Percentiles rank a stretch among this genome's conserved stretches.
Evolutionary conservation across 495 filamentous ascomycete species (phyloP).

Genomic region (Penicillium riverlandense): DNA sequence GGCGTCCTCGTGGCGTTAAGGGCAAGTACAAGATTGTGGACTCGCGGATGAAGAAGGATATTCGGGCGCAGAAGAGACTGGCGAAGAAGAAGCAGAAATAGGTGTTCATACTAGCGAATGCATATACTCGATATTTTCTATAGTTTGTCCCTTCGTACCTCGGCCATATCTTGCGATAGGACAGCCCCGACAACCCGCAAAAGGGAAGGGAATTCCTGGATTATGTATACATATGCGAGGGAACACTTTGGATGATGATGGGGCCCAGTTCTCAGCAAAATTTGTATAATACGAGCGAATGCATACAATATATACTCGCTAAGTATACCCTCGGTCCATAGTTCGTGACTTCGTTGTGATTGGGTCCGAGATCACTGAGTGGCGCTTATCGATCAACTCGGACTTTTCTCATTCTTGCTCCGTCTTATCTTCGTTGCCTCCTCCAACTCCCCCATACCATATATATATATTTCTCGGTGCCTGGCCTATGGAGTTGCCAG

Average conservation of each 20-base stretch:
- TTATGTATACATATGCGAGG: too few species aligned
- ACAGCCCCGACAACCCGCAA: too few species aligned
- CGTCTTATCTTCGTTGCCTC: conserved; percentile 7
- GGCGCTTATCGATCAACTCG: conserved; percentile 21
- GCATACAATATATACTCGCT: too few species aligned
- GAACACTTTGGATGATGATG: too few species aligned
- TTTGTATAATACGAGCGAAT: too few species aligned
- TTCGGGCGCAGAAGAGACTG: conserved; percentile 79
- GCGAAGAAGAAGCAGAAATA: conserved; percentile 54
- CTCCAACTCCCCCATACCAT: conserved; percentile 4
- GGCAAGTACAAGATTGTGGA: conserved; percentile 99
- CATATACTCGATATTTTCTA: conserved; percentile 1
- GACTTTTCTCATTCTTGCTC: neutral
- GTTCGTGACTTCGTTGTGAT: too few species aligned
- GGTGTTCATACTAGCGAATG: neutral
- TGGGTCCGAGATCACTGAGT: conserved; percentile 2
- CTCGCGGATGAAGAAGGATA: conserved; percentile 95
- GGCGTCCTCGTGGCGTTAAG: conserved; percentile 82
- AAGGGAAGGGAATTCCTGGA: too few species aligned
- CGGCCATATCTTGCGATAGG: too few species aligned
- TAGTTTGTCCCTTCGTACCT: too few species aligned
- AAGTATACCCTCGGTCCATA: too few species aligned
- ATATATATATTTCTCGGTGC: conserved; percentile 5
- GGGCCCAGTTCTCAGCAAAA: too few species aligned
- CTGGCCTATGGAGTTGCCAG: conserved; percentile 3